phyloP scores from a whole-genome alignment of 306 rosid genomes.

The Cicer bijugum region DNA sequence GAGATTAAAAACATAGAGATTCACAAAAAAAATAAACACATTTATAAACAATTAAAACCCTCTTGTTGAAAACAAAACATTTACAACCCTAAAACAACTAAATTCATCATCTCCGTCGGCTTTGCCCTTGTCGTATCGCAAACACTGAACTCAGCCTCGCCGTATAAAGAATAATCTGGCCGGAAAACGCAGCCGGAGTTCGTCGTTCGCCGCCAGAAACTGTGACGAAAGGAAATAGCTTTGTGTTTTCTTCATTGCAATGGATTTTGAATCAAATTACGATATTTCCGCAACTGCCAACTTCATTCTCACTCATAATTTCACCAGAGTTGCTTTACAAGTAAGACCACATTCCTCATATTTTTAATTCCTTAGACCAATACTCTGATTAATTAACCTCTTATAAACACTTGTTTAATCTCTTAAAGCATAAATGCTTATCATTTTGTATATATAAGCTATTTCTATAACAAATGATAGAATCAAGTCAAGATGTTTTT shows the following conservation, averaged over 20 bases:
- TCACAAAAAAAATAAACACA: no score
- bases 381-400: neutral
- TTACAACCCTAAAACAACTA: no score
- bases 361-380: neutral
- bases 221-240: neutral
- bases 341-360: slow-evolving; percentile 40
- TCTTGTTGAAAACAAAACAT: no score
- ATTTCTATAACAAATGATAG: neutral
- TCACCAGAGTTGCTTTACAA: slow-evolving; percentile 82
- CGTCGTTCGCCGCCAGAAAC: no score
- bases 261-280: slow-evolving; percentile 76
- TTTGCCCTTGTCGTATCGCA: no score
- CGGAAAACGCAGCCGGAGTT: no score
- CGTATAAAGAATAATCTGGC: no score
- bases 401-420: neutral
- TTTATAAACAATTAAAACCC: no score
- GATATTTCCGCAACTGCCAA: slow-evolving; percentile 65
- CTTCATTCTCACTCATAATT: slow-evolving; percentile 62
- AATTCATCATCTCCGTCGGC: no score
- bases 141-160: no score
- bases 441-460: neutral
- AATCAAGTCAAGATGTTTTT: neutral
- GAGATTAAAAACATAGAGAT: no score
- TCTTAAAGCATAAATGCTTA: neutral
- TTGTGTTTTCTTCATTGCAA: slow-evolving; percentile 8